These are phyloP conservation scores for Pilatotrama ljubarskyi DNA, from an alignment of 768 basidiomycete species.

Conservation along the genomic window DNA sequence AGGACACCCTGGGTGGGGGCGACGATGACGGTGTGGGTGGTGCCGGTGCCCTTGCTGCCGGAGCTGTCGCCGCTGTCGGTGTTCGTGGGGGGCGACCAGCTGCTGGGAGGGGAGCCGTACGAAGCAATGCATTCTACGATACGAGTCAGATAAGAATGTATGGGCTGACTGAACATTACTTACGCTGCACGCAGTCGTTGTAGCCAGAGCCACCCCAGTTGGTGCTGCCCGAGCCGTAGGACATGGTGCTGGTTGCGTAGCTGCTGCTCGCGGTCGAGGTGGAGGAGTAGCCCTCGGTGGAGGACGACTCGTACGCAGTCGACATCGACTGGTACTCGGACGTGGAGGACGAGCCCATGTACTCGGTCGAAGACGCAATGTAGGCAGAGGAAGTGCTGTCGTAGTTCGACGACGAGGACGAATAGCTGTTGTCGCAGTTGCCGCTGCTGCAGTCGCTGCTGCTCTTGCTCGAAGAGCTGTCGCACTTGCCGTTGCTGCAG, in stretches of 20 bases:
- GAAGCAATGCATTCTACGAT: conserved; percentile 61
- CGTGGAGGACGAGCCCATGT: not conserved
- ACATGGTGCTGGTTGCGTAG: conserved; percentile 18
- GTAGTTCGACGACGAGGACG: not conserved
- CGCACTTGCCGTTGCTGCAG: conserved; percentile 23
- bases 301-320: not conserved
- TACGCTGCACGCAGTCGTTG: conserved; percentile 70
- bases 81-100: conserved; percentile 31
- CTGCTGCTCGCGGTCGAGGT: not conserved
- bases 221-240: conserved; percentile 63
- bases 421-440: conserved; percentile 6
- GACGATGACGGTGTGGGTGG: conserved; percentile 75
- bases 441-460: conserved; percentile 23
- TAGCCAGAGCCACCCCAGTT: conserved; percentile 61
- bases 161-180: conserved; percentile 28
- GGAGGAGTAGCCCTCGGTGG: not conserved
- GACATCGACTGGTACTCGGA: not conserved
- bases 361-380: not conserved
- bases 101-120: conserved; percentile 44
- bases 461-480: not conserved
- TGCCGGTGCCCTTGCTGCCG: conserved; percentile 38
- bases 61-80: conserved; percentile 1
- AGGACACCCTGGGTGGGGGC: conserved; percentile 76
- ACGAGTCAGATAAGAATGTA: conserved; percentile 2
- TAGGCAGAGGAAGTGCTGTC: not conserved